Base-by-base conservation (phyloP, 2,329 filamentous ascomycete genomes). In the Microthyrium microscopicum region DNA sequence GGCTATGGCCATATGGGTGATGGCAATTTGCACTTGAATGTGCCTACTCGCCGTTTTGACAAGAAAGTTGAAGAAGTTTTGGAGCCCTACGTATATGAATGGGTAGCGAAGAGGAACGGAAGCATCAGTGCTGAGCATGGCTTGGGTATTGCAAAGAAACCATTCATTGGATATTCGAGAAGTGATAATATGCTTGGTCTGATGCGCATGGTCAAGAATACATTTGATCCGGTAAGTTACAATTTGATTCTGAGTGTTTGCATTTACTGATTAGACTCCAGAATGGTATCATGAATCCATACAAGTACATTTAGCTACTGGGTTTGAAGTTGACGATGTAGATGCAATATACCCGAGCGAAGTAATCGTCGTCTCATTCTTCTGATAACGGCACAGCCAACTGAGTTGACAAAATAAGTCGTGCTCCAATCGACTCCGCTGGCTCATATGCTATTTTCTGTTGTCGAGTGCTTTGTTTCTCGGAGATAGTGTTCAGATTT, bases 1-100 rank as follows among this genome's bases (percentile, higher is more conserved):
- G 89, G 89, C 15, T 98, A 94, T 51, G 89, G 89, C 21, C 89
- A 98, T 55, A 95, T 98, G 85, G 91, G 89, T 25, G 89, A 98
- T 56, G 74, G 79, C 3, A 98, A 98, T 57, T 58, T 98, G 42
- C 91, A 98, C 57, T 65, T 98, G 43, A 98, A 98, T 56, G 70
- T 98, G 21, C 69, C 80, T 1, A 78, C 82, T 13, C 64, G 85
- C 40, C 62, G 76, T 40, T 95, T 89, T 56, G 82, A 89, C 55
- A 80, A 85, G 57, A 65, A 71, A 36, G 82, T 98, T 18, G 89
- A 98, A 60, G 71, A 80, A 55, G 64, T 71, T 18, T 67, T 98
- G 25, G 89, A 98, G 61, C 89, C 91, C 0, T 98, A 79, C 59
- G 82, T 98, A 17, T 98, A 94, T 51, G 84, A 98, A 60, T 98